Evolutionary conservation across 2,329 filamentous ascomycete species (phyloP).

Genomic region (Gaeumannomyces sp.): DNA sequence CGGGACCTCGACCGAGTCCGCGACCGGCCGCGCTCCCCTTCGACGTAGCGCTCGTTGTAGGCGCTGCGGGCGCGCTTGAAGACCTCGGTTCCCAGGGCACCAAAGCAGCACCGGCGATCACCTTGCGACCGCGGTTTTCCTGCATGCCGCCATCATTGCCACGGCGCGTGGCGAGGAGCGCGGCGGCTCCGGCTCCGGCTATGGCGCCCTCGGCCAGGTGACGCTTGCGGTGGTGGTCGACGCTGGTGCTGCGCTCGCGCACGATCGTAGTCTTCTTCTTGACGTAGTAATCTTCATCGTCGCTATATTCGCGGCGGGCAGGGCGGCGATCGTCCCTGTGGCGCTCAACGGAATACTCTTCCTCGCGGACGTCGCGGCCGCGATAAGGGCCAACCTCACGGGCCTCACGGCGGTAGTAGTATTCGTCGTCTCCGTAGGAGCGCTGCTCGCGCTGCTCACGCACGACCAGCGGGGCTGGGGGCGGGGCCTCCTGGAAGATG

Average conservation of each 20-base stretch:
- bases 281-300: constrained; percentile 36
- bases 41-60: constrained; percentile 47
- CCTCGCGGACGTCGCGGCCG: constrained; percentile 27
- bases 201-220: constrained; percentile 59
- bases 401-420: constrained; percentile 39
- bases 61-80: constrained; percentile 54
- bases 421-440: constrained; percentile 35
- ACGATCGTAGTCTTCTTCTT: constrained; percentile 39
- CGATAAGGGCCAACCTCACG: constrained; percentile 37
- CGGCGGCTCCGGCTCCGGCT: constrained; percentile 55
- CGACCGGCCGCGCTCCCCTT: constrained; percentile 33
- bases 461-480: constrained; percentile 45
- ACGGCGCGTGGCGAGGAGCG: constrained; percentile 50
- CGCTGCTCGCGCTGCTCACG: constrained; percentile 26
- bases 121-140: constrained; percentile 50
- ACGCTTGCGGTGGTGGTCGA: constrained; percentile 43
- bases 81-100: constrained; percentile 56
- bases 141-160: constrained; percentile 43
- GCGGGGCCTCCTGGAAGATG: constrained; percentile 51
- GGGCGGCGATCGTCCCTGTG: constrained; percentile 23
- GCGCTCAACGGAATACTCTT: constrained; percentile 27
- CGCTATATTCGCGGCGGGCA: constrained; percentile 29
- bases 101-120: constrained; percentile 57
- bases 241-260: constrained; percentile 42
- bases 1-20: constrained; percentile 27